Conservation (phyloP, 305 asterid genomes). For the Fraxinus floribunda region DNA sequence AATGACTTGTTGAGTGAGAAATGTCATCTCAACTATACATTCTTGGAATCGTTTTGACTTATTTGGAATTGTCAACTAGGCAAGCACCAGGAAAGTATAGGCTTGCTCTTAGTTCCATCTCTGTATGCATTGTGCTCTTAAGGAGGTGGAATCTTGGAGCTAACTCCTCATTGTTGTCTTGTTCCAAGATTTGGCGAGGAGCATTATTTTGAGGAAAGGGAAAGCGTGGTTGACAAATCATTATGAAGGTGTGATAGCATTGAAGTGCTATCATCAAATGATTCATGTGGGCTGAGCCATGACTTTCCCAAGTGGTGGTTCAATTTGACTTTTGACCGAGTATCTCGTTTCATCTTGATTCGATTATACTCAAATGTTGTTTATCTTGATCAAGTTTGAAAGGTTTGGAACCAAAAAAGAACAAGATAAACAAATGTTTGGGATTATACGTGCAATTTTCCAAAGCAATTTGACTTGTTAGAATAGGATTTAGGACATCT, state of each 20-base stretch:
- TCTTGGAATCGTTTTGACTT: neutral
- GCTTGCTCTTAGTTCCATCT: neutral
- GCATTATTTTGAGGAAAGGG: too few relatives aligned
- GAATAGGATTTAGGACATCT: too few relatives aligned
- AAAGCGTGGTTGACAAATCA: neutral
- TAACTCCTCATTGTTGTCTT: too few relatives aligned
- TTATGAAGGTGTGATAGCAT: neutral
- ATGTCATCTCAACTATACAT: neutral
- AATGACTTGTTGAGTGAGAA: neutral
- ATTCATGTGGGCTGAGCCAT: neutral
- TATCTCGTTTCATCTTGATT: too few relatives aligned
- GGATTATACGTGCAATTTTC: too few relatives aligned
- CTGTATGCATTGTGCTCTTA: neutral
- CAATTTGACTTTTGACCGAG: neutral
- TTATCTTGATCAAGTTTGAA: too few relatives aligned
- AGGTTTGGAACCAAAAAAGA: too few relatives aligned
- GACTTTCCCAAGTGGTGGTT: neutral
- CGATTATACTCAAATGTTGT: neutral
- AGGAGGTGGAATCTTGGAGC: neutral
- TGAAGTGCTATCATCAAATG: neutral
- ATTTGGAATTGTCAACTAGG: neutral
- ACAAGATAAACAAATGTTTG: too few relatives aligned
- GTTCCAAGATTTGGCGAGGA: too few relatives aligned
- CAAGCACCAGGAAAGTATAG: neutral
- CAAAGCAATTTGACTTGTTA: too few relatives aligned